Base-by-base conservation (phyloP, 192 early-diverging fungal genomes). In the Mortierella hygrophila region DNA sequence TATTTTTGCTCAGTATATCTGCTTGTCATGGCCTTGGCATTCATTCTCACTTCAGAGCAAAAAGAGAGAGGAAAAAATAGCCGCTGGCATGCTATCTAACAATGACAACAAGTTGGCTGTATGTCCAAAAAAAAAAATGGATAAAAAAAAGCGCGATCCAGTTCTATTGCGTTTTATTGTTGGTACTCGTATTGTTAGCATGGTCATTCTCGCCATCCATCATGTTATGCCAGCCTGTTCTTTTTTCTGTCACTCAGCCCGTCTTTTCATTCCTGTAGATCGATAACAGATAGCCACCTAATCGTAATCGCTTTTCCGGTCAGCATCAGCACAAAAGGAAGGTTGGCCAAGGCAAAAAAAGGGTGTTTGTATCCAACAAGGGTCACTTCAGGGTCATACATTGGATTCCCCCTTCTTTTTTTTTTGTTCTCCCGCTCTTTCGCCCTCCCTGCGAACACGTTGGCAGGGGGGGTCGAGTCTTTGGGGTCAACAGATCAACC, bases 361-460 rank as follows among this genome's bases (percentile, higher is more conserved):
- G 20, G 49, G 49, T 52, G 49, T 20, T 52, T 6, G 20, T 52
- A 6, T 52, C 18, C 49, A 57, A 11, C 55, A 26, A 26, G n/a
- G n/a, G 55, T 57, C 55, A 57, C 6, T 0, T 7, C n/a, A 26
- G 55, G n/a, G 55, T 57, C 55, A 57, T 57, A 26, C 55, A 26
- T 57, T 57, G 55, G n/a, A 26, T 57, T n/a, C 0, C 55, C 55
- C 6, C 55, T 6, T 4, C 55, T 23, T 26, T 57, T 57, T n/a
- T n/a, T 57, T 57, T 57, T 57, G 55, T 57, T n/a, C n/a, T 23
- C 26, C 55, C 7, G n/a, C n/a, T 57, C 55, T 26, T 57, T 57
- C 23, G 55, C 55, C 55, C n/a, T 57, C n/a, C 55, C 55, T 57
- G 55, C 55, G n/a, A 23, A 57, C 55, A 57, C 55, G 55, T 57